Conservation (phyloP, 2,329 filamentous ascomycete genomes). For the Geosmithia morbida region DNA sequence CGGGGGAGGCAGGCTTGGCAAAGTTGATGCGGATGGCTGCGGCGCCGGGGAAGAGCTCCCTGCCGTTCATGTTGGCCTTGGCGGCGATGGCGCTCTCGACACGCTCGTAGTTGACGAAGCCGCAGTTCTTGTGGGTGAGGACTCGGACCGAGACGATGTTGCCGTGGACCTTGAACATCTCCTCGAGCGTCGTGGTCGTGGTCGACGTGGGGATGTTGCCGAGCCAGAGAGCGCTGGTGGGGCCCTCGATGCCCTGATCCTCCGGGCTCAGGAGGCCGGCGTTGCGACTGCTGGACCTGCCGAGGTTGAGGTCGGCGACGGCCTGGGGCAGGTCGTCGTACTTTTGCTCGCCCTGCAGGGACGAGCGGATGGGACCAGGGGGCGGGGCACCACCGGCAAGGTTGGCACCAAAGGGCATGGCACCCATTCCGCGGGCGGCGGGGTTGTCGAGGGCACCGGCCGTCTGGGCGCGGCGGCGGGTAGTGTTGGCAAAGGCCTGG, state of each 20-base stretch:
- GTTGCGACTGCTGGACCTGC: slow-evolving; percentile 48
- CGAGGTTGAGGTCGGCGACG: slow-evolving; percentile 66
- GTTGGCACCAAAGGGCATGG: slow-evolving; percentile 45
- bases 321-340: slow-evolving; percentile 71
- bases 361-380: slow-evolving; percentile 61
- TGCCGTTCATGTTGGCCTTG: slow-evolving; percentile 78
- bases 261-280: slow-evolving; percentile 57
- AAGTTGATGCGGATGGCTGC: slow-evolving; percentile 94
- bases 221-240: slow-evolving; percentile 89
- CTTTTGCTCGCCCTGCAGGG: slow-evolving; percentile 59
- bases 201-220: slow-evolving; percentile 96
- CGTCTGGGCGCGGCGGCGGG: slow-evolving; percentile 75
- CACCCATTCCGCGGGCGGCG: slow-evolving; percentile 48
- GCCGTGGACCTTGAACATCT: slow-evolving; percentile 91
- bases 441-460: slow-evolving; percentile 81
- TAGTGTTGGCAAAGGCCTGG: slow-evolving; percentile 72
- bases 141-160: slow-evolving; percentile 84
- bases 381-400: slow-evolving; percentile 55
- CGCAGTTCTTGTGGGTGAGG: slow-evolving; percentile 96
- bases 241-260: slow-evolving; percentile 71
- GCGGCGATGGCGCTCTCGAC: slow-evolving; percentile 84
- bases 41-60: slow-evolving; percentile 95
- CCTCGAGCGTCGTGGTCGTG: slow-evolving; percentile 83
- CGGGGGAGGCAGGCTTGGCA: slow-evolving; percentile 85
- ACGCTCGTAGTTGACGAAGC: slow-evolving; percentile 94